Base-by-base conservation (phyloP, 192 early-diverging fungal species). In the Backusella psychrophila region DNA sequence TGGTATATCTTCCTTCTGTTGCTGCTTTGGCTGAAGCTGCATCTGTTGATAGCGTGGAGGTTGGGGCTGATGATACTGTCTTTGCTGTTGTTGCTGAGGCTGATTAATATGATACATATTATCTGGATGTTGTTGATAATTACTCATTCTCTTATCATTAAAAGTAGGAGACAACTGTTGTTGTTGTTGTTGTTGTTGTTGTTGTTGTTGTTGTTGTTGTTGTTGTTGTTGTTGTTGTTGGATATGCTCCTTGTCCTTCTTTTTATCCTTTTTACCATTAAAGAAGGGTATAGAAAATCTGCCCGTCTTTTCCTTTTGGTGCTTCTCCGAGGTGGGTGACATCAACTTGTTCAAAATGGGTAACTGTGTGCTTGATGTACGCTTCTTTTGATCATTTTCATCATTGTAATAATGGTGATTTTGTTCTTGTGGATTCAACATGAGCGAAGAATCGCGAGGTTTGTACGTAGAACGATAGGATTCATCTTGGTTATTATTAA, bases 191-290 rank as follows among this genome's bases (percentile, higher is more conserved):
- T 71, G 75, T 17, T 49, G 46, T 39, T 71, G 75, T 17, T 49
- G 46, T 39, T 71, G 75, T 17, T 49, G 46, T 39, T 71, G 75
- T 17, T 49, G 46, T 39, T 71, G 75, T 17, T 49, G 46, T 39
- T 71, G 75, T 17, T 49, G 46, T 39, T 71, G 75, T n/a, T 12
- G 56, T 11, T 63, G 56, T 17, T 49, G 46, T 39, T 71, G 75
- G 12, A 56, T 56, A 11, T 44, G 19, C 31, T 71, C 70, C 11
- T 71, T 71, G 29, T 71, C 42, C 15, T 71, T 71, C 70, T 71
- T 71, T 19, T 71, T 71, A 31, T 71, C 70, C 23, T 49, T 71
- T 71, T 71, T 71, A 49, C 70, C 56, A 29, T 29, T 29, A 33
- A 71, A 71, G 59, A 74, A 74, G 6, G 46, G 46, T 35, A 38